These are phyloP conservation scores for Marasmius oreades DNA, from an alignment of 1,284 basidiomycete species.

Conservation along the genomic window DNA sequence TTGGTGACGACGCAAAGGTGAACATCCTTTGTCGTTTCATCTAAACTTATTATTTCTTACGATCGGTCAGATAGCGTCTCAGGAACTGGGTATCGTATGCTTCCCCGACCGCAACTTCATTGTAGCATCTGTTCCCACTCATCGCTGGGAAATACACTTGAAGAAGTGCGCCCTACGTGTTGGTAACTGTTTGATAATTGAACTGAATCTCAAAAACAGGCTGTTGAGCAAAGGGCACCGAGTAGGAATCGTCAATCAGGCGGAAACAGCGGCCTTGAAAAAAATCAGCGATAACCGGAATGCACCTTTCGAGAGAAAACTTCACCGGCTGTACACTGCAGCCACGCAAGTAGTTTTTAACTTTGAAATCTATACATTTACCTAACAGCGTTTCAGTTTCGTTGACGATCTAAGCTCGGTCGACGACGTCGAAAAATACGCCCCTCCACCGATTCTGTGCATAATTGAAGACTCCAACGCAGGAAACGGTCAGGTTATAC, in stretches of 20 bases:
- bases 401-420: constrained; percentile 70
- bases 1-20: constrained; percentile 86
- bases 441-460: constrained; percentile 63
- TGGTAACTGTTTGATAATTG: constrained; percentile 7
- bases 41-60: constrained; percentile 3
- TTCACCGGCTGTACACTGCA: constrained; percentile 85
- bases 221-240: constrained; percentile 85
- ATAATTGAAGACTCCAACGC: constrained; percentile 63
- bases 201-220: constrained; percentile 34
- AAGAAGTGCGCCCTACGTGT: constrained; percentile 60
- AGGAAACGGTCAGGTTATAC: constrained; percentile 41
- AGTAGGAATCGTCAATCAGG: constrained; percentile 90
- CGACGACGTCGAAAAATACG: constrained; percentile 57
- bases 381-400: constrained; percentile 42
- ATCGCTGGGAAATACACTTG: constrained; percentile 82
- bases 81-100: constrained; percentile 80
- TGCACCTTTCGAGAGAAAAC: constrained; percentile 76
- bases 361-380: not conserved
- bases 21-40: constrained; percentile 1
- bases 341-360: constrained; percentile 66
- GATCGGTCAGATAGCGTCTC: constrained; percentile 66
- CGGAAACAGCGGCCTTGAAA: constrained; percentile 94
- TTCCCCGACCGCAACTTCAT: constrained; percentile 79
- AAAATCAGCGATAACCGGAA: constrained; percentile 84
- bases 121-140: constrained; percentile 80